Evolutionary conservation across 169 alveolate genomes (phyloP), one percentile per base, ranked within the genome.

Genomic region (Amoebophrya sp.): DNA sequence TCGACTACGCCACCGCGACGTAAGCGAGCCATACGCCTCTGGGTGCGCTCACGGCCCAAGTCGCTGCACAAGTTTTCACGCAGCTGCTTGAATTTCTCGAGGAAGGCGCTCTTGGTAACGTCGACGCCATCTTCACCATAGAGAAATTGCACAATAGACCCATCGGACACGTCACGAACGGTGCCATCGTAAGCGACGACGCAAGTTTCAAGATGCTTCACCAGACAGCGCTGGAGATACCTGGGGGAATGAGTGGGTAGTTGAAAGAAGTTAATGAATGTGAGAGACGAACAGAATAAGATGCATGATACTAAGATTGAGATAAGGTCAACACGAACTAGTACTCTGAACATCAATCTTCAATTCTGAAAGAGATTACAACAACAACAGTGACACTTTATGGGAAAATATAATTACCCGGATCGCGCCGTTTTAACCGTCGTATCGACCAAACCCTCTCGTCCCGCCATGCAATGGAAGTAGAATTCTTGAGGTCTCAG

Each of bases 381-480:
- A n/a, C n/a, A n/a, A n/a, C n/a, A n/a, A n/a, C n/a, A n/a, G n/a
- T n/a, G n/a, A n/a, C 33, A 18, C 18, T 54, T 18, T 26, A 54
- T 54, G 78, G n/a, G 41, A n/a, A 83, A 83, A n/a, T 83, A 83
- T 3, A 29, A 14, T 34, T 10, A 2, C 65, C 93, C 92, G 76
- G 98, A 96, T 92, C 99, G 97, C 41, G 99, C 97, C 0, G 99
- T 99, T 95, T 99, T 99, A 53, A 99, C 99, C 0, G 99, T 99
- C 26, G 99, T 99, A 94, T 99, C 99, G 90, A 99, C 98, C 53
- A 99, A 95, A 33, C 99, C 99, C 96, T 99, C 99, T 94, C 99
- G 97, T 24, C 99, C 99, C 26, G 99, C 99, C 99, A 99, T 99
- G 93, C 99, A 98, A 95, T 99, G 99, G 97, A 98, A 99, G 94